These are phyloP conservation scores for Suhomyces sp. DNA, from an alignment of 805 yeast genomes.

Conservation along the genomic window DNA sequence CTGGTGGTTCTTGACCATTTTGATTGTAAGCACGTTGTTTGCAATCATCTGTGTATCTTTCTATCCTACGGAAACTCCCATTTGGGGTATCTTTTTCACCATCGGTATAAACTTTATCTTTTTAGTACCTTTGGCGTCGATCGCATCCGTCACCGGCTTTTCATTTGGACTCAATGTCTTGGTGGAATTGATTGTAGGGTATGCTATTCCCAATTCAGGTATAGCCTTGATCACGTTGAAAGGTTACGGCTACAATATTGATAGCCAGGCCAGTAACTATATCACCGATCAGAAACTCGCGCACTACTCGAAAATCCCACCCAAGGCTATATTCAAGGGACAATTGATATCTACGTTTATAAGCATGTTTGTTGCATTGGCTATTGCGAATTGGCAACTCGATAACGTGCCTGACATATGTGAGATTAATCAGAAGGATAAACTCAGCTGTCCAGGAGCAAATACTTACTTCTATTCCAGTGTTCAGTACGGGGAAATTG, in stretches of 20 bases:
- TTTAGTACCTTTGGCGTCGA: constrained; percentile 59
- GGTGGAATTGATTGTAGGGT: constrained; percentile 64
- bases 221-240: constrained; percentile 54
- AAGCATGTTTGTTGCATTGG: constrained; percentile 31
- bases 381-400: constrained; percentile 41
- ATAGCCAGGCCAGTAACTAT: constrained; percentile 61
- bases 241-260: constrained; percentile 52
- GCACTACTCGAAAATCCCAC: constrained; percentile 26
- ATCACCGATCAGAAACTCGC: constrained; percentile 28
- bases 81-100: constrained; percentile 61
- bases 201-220: constrained; percentile 58
- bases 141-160: constrained; percentile 61
- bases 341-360: constrained; percentile 38
- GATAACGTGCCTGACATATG: constrained; percentile 35
- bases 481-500: constrained; percentile 54
- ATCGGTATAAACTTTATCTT: constrained; percentile 52
- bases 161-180: constrained; percentile 59
- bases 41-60: constrained; percentile 44
- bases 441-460: constrained; percentile 42
- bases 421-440: constrained; percentile 33
- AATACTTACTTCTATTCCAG: constrained; percentile 52
- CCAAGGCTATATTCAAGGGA: constrained; percentile 30
- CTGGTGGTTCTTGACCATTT: constrained; percentile 58
- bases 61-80: constrained; percentile 55
- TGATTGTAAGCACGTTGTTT: constrained; percentile 44